Base-by-base conservation (phyloP, 768 basidiomycete species). In the Strobilomyces echinocephalus region DNA sequence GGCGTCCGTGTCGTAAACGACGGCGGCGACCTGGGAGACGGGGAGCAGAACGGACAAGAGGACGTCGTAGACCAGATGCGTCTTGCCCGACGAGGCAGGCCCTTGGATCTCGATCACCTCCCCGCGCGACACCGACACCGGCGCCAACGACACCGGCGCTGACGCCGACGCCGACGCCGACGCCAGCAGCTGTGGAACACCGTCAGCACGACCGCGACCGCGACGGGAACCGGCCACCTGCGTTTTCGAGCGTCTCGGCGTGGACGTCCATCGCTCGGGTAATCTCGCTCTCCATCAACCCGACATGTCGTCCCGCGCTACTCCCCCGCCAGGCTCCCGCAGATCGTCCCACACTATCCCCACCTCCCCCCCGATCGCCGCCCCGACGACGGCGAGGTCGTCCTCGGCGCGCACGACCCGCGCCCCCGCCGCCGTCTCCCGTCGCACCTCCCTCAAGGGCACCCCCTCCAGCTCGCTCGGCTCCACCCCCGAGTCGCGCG, bases 101-200 rank as follows among this genome's bases (percentile, higher is more conserved):
- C 91, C 91, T 68, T 91, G 85, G 20, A 94, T 75, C 68, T 89
- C 85, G 57, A 92, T 70, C 38, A 88, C 76, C 65, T 90, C 84
- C 34, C 85, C 85, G 43, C 75, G 72, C 24, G 24, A 24, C 24
- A 24, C 4, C 24, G 24, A 24, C 24, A 24, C 2, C 24, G 24
- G 2, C 24, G 24, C 24, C 24, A 24, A 24, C 24, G 24, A 24
- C 24, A 24, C 24, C 24, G 24, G 4, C 24, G 24, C 24, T 4
- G 24, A 24, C 24, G 24, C 24, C 24, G 24, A 24, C 24, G 24
- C 24, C 24, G 24, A 24, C 71, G 72, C 43, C 80, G 69, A 64
- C 18, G 74, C 67, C 42, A 79, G 71, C 30, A 79, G 67, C 80
- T 83, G 64, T 1, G 15, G 15, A n/a, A 21, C n/a, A 35, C n/a